Base-by-base conservation (phyloP, 148 eudicot genomes). In the Rheum nobile region DNA sequence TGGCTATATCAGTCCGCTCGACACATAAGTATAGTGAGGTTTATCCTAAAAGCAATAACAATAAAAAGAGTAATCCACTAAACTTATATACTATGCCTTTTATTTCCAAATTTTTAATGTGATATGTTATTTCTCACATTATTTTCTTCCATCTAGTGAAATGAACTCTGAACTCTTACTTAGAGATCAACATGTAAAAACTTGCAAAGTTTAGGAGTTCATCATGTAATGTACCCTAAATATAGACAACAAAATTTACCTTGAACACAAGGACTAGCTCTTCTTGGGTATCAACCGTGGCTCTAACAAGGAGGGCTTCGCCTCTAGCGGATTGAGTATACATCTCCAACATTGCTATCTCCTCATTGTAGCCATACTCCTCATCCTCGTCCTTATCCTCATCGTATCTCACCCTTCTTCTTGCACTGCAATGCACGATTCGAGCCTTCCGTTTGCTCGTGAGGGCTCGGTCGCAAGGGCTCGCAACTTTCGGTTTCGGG, bases 281-380 rank as follows among this genome's bases (percentile, higher is more conserved):
- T 77, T 84, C 79, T 69, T 84, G 84, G 43, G 75, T 87, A 78
- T 88, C 96, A 74, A 92, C 86, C 75, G 61, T 11, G 32, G 90
- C 91, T 17, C 50, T 84, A 8, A 92, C 98, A 52, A 90, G 79
- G 43, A 92, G 88, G 35, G 85, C 89, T 77, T 87, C 98, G 39
- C 81, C 84, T 78, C 83, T 83, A 19, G 77, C 82, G 43, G 82
- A 77, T 46, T 87, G 85, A 46, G 82, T 90, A 32, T 92, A 92
- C 48, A 69, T 14, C 75, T 90, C 98, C 72, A 92, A 31, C 85
- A 86, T 77, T 9, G 86, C 86, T 21, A 92, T 80, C 74, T 90
- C 96, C 24, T 74, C 82, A 72, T 90, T 92, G 43, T 88, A 79
- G 17, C 90, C 91, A 22, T 73, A 71, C 50, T 82, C 84, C 35